Base-by-base conservation (phyloP, 495 filamentous ascomycete species). In the Bacidia rubella region DNA sequence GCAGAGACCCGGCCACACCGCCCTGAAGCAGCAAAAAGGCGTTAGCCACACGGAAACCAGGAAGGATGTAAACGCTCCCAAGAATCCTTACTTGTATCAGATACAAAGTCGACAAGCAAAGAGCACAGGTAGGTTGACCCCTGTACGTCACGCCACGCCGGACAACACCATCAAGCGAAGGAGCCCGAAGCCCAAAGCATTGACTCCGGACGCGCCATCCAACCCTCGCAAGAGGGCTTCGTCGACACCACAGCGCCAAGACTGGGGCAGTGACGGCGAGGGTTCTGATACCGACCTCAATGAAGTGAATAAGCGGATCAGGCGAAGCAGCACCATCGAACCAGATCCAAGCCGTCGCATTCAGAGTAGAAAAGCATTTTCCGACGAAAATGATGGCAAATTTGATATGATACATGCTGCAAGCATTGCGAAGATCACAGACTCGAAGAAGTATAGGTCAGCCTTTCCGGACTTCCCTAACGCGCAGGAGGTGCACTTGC, bases 351-450 rank as follows among this genome's bases (percentile, higher is more conserved):
- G 75, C 47, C 72, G 85, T 49, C 69, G 72, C 54, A 55, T 89
- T 54, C 72, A 77, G 43, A 80, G 79, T 19, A 67, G 75, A 52
- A 75, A 75, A 60, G 71, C 78, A n/a, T 81, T 80, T 54, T 76
- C 74, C 5, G 69, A 76, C 20, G 77, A 74, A 24, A 71, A 71
- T 45, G 58, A 66, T 32, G 68, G 67, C 44, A 65, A 74, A 7
- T 73, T 75, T 42, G 60, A 63, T 21, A 76, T 79, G 70, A 76
- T 86, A 35, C 85, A 90, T 61, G 83, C 83, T 0, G 74, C 74
- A 19, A 78, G 85, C 51, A 79, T 87, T 44, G 80, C 81, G 20
- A 68, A 74, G 62, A 43, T 63, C 1, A 54, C 70, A 41, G 74
- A 73, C 53, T 35, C 62, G 55, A 56, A 68, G 15, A 71, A 71